Evolutionary conservation across 2,329 filamentous ascomycete species (phyloP).

Genomic region (Beauveria caledonica): DNA sequence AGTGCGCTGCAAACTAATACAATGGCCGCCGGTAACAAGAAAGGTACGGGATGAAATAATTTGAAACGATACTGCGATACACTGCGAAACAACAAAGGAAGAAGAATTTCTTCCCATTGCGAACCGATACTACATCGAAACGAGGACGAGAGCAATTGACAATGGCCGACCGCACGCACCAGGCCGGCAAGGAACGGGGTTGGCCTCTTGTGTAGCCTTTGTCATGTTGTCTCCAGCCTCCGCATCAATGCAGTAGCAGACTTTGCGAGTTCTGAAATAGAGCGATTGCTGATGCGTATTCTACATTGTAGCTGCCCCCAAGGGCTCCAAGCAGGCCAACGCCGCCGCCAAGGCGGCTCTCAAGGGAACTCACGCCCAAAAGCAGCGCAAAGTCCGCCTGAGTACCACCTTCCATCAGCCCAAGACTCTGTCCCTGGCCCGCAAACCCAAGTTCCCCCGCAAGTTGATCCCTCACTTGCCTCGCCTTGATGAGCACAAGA

Average conservation of each 20-base stretch:
- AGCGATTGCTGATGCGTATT: conserved; percentile 63
- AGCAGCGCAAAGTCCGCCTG: conserved; percentile 85
- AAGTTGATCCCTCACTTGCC: conserved; percentile 86
- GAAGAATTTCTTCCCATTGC: conserved; percentile 6
- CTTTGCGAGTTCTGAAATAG: conserved; percentile 65
- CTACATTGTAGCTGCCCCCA: conserved; percentile 47
- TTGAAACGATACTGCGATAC: conserved; percentile 3
- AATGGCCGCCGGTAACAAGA: conserved; percentile 32
- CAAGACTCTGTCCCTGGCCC: conserved; percentile 89
- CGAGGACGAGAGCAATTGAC: not conserved
- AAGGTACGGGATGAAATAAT: conserved; percentile 36
- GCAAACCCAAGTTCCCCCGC: conserved; percentile 91
- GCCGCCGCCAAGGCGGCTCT: conserved; percentile 93
- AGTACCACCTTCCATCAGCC: conserved; percentile 95
- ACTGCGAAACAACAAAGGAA: not conserved
- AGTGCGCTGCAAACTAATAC: conserved; percentile 21
- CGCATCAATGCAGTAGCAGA: conserved; percentile 62
- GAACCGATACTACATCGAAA: conserved; percentile 5
- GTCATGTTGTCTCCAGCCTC: not conserved
- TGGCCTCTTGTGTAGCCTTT: not conserved
- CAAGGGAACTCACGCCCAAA: conserved; percentile 68
- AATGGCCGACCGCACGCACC: not conserved
- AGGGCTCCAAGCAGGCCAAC: conserved; percentile 77
- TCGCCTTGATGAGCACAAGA: conserved; percentile 94
- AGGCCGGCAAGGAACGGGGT: not conserved